Evolutionary conservation across 225 moss, liverwort and hornwort genomes (phyloP), one percentile per base, ranked within the genome.

Genomic region (Pseudoscleropodium purum): DNA sequence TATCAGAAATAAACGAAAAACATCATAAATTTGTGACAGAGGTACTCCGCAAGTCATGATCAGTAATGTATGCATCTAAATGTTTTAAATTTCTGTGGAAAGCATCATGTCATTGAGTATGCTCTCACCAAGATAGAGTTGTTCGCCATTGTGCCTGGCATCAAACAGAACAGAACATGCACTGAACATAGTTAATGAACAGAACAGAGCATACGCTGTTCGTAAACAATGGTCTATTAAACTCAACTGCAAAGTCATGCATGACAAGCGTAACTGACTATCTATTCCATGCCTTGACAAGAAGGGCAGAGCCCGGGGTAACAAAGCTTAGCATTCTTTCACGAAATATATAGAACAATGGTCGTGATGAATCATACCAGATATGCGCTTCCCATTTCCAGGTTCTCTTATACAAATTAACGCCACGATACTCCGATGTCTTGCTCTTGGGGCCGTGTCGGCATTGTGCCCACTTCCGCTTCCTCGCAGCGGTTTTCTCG

Each of bases 361-460:
- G 12, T 39, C 18, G 30, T 60, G 36, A 83, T 11, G 24, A 65
- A 36, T 37, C 54, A 30, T 76, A 95, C 95, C 95, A 95, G 65
- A 95, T 94, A 47, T 95, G 95, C 2, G 93, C 89, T 81, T 95
- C 95, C 95, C 95, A 95, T 33, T 94, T 91, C n/a, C 79, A 77
- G 11, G 94, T 93, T 69, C 94, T 84, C 80, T 91, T 92, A 79
- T 95, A 93, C 60, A 91, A 87, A 17, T 91, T 94, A 13, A 95
- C 95, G 18, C 94, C 95, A 23, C 89, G 91, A 70, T 88, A 95
- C 70, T 89, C 60, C 5, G 95, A 95, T 49, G 92, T 94, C 81
- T 88, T 92, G 41, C 90, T 90, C 57, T 87, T 90, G 27, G 95
- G 95, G 6, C 95, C 95, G 47, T 95, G 92, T 54, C 94, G 80